Evolutionary conservation across 2,329 filamentous ascomycete species (phyloP).

Genomic region (Diaporthe citriasiana): DNA sequence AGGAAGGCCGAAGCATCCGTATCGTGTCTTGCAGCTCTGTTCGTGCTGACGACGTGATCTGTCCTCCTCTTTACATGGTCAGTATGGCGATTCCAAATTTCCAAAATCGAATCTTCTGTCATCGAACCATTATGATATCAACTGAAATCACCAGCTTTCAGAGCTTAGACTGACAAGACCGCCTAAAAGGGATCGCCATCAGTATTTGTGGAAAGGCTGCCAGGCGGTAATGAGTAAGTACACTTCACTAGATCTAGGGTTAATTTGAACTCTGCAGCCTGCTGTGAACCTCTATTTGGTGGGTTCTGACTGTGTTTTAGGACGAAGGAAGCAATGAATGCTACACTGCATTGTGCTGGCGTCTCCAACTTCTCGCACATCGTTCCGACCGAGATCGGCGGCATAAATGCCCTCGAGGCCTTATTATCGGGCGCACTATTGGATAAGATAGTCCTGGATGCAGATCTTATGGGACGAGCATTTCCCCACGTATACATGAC

Average conservation of each 20-base stretch:
- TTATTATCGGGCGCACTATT: background rate
- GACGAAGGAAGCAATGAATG: slow-evolving; percentile 16
- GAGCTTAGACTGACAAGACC: background rate
- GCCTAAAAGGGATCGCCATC: background rate
- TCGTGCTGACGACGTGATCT: background rate
- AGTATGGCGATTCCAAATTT: background rate
- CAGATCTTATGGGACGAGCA: slow-evolving; percentile 9
- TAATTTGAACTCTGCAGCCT: no score
- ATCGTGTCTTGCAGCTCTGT: background rate
- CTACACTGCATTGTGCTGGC: background rate
- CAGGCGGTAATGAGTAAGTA: slow-evolving; percentile 1
- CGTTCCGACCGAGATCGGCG: slow-evolving; percentile 18
- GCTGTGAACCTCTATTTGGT: background rate
- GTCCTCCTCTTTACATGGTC: slow-evolving; percentile 2
- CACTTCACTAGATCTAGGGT: no score
- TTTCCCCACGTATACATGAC: slow-evolving; percentile 11
- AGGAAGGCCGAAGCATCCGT: background rate
- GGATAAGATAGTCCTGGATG: background rate
- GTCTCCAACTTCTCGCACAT: slow-evolving; percentile 17
- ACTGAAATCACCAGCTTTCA: no score
- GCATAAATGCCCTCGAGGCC: slow-evolving; percentile 19
- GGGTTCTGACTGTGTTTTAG: background rate
- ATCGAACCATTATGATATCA: no score
- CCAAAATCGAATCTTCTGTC: background rate
- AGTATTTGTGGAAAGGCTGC: slow-evolving; percentile 11